These are phyloP conservation scores for Candida oleophila DNA, from an alignment of 805 yeast species.

Conservation along the genomic window DNA sequence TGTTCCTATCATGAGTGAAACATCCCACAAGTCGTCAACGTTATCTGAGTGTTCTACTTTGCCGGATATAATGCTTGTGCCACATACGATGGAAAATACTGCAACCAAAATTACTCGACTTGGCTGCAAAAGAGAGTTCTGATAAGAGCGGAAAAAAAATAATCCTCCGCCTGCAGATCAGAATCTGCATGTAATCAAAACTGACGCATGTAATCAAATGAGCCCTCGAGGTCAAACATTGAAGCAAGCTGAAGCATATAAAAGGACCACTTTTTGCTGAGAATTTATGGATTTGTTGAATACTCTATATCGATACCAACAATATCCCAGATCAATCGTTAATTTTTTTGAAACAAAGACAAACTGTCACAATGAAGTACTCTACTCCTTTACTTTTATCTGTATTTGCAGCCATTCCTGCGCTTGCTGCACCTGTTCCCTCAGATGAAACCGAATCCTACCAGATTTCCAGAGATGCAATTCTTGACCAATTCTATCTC, in stretches of 20 bases:
- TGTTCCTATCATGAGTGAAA: not conserved
- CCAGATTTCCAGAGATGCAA: conserved; percentile 1
- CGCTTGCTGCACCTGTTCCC: not conserved
- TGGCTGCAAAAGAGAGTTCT: conserved; percentile 5
- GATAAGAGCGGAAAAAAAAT: not conserved
- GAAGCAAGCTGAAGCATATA: too few species aligned
- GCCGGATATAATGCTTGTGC: not conserved
- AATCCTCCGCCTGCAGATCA: not conserved
- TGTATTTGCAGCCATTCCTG: not conserved
- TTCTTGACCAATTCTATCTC: not conserved
- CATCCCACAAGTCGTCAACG: not conserved
- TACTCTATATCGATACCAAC: too few species aligned
- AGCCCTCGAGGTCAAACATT: too few species aligned
- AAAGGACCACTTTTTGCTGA: not conserved
- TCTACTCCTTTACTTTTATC: not conserved
- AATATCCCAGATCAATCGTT: too few species aligned
- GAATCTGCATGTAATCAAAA: not conserved
- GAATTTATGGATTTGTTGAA: too few species aligned
- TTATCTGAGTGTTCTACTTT: not conserved
- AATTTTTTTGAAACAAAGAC: too few species aligned
- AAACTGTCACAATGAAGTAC: too few species aligned
- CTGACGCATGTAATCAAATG: not conserved
- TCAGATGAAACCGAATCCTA: not conserved
- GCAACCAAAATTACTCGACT: conserved; percentile 1
- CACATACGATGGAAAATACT: not conserved